Evolutionary conservation across 768 basidiomycete species (phyloP).

Genomic region (Sistotremastrum suecicum): DNA sequence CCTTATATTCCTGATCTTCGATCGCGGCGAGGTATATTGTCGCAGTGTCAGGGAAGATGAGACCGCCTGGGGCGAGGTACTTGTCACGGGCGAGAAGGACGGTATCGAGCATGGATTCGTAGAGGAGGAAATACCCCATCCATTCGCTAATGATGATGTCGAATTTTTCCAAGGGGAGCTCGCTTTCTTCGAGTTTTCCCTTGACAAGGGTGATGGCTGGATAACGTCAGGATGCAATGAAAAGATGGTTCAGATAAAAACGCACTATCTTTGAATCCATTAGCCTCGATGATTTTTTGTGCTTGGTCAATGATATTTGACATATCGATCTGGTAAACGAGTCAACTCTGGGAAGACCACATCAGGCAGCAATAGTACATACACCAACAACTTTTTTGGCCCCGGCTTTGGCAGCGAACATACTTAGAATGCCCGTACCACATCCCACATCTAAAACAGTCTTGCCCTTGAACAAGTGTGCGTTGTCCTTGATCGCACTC

Average conservation of each 20-base stretch:
- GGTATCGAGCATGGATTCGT: slow-evolving; percentile 99
- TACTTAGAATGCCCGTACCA: slow-evolving; percentile 93
- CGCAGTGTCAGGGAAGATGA: slow-evolving; percentile 94
- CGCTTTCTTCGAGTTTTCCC: slow-evolving; percentile 91
- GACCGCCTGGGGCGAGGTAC: slow-evolving; percentile 81
- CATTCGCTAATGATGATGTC: slow-evolving; percentile 99
- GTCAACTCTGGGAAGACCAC: background rate
- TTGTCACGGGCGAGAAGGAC: slow-evolving; percentile 94
- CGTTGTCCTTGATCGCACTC: slow-evolving; percentile 85
- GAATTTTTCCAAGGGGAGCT: slow-evolving; percentile 79
- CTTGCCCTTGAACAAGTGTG: slow-evolving; percentile 92
- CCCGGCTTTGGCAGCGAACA: slow-evolving; percentile 96
- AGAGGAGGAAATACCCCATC: slow-evolving; percentile 99
- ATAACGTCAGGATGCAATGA: slow-evolving; percentile 3
- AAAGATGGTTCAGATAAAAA: slow-evolving; percentile 8
- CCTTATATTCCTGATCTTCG: slow-evolving; percentile 99
- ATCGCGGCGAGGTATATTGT: slow-evolving; percentile 90
- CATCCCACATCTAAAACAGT: slow-evolving; percentile 97
- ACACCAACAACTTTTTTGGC: slow-evolving; percentile 90
- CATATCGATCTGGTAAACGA: slow-evolving; percentile 77
- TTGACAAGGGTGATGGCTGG: slow-evolving; percentile 90
- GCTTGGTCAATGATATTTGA: slow-evolving; percentile 99
- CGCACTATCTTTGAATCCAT: slow-evolving; percentile 92
- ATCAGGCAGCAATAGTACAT: slow-evolving; percentile 17
- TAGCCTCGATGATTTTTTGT: slow-evolving; percentile 89